Evolutionary conservation across 306 rosid genomes (phyloP).

Genomic region (Dalbergia oliveri): DNA sequence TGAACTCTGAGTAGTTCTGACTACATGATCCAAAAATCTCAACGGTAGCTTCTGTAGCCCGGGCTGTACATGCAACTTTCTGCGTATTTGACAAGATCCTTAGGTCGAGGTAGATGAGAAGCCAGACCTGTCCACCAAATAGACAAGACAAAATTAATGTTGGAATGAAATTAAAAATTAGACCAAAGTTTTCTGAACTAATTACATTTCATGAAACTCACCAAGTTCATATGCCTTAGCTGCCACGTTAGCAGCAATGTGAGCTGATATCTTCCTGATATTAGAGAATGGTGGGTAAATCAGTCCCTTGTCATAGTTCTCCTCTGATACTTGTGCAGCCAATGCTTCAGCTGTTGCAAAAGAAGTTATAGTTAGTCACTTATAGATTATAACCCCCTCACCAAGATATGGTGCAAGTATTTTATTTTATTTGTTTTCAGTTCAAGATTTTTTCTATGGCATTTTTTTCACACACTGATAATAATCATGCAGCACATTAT

Average conservation of each 20-base stretch:
- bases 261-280: conserved; percentile 94
- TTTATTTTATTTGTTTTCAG: background rate
- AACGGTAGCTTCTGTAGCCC: conserved; percentile 78
- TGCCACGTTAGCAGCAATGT: conserved; percentile 93
- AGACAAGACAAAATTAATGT: conserved; percentile 25
- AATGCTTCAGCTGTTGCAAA: conserved; percentile 84
- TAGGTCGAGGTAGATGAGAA: conserved; percentile 90
- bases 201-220: conserved; percentile 51
- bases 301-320: conserved; percentile 83
- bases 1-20: conserved; percentile 9
- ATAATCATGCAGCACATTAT: background rate
- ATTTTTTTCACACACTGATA: background rate
- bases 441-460: conserved; percentile 1
- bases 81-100: conserved; percentile 90
- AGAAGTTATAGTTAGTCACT: conserved; percentile 31
- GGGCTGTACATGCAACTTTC: conserved; percentile 99
- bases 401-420: background rate
- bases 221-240: conserved; percentile 92
- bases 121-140: conserved; percentile 74
- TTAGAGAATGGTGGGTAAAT: conserved; percentile 98
- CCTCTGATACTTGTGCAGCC: conserved; percentile 81
- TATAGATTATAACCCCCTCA: conserved; percentile 19
- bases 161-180: background rate
- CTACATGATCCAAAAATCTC: conserved; percentile 35
- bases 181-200: background rate